Conservation (phyloP, 2,329 filamentous ascomycete genomes). For the Didymosphaeria variabile region DNA sequence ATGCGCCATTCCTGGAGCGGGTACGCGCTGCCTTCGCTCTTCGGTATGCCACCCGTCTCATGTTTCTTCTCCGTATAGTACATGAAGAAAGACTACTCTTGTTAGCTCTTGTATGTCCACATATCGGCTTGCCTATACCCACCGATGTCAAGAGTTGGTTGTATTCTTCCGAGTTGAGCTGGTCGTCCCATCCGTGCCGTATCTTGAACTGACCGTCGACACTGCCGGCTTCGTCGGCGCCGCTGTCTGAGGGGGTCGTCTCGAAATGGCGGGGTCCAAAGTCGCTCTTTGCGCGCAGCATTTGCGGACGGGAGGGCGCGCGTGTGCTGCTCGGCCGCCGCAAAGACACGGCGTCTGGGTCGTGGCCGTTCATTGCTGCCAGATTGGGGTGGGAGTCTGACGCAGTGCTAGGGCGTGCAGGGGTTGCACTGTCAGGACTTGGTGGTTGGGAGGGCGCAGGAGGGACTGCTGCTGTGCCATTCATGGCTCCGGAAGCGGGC, state of each 20-base stretch:
- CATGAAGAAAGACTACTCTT: conserved; percentile 91
- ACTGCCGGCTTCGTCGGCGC: conserved; percentile 51
- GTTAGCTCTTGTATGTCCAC: conserved; percentile 19
- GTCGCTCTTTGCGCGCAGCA: conserved; percentile 68
- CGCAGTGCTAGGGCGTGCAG: conserved; percentile 40
- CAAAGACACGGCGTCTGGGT: conserved; percentile 49
- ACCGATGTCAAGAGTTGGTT: conserved; percentile 84
- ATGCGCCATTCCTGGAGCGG: conserved; percentile 95
- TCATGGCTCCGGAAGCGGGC: conserved; percentile 30
- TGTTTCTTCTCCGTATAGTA: conserved; percentile 99
- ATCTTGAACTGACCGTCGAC: conserved; percentile 65
- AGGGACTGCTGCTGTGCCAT: conserved; percentile 21
- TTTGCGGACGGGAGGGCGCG: conserved; percentile 49
- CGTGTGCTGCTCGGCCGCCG: conserved; percentile 64
- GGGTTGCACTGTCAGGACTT: conserved; percentile 23
- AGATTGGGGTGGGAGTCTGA: conserved; percentile 28
- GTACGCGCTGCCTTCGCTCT: conserved; percentile 61
- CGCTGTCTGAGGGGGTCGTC: conserved; percentile 37
- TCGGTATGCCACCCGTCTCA: conserved; percentile 89
- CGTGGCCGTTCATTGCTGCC: conserved; percentile 32
- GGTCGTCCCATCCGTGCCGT: conserved; percentile 90
- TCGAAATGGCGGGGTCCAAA: conserved; percentile 59
- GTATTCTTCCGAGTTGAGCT: conserved; percentile 90
- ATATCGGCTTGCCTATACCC: conserved; percentile 21
- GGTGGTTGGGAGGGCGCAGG: conserved; percentile 25